phyloP scores from a whole-genome alignment of 1,284 basidiomycete genomes.

The Sporisorium scitamineum region DNA sequence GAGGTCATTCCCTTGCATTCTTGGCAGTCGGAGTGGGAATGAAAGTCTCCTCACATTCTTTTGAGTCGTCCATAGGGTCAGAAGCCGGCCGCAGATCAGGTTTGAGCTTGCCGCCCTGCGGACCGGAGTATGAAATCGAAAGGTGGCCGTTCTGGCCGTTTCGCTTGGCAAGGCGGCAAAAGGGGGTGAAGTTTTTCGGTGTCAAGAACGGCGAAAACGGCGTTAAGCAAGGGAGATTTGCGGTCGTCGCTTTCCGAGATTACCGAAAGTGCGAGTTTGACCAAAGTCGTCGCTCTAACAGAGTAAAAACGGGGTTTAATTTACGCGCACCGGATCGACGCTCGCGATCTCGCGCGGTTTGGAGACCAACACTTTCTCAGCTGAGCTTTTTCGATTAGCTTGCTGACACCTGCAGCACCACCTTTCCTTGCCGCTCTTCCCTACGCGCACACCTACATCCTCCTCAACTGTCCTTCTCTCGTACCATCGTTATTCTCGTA shows the following conservation, averaged over 20 bases:
- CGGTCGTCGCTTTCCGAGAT: background rate
- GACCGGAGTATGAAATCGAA: conserved; percentile 4
- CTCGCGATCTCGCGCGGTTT: background rate
- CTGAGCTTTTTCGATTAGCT: conserved; percentile 6
- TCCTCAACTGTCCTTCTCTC: background rate
- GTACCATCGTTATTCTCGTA: too few species aligned
- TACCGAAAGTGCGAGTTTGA: background rate
- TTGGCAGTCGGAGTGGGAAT: conserved; percentile 1
- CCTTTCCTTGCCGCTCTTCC: background rate
- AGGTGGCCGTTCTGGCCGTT: too few species aligned
- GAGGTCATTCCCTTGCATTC: conserved; percentile 1
- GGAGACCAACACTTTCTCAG: conserved; percentile 33
- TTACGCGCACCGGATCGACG: background rate
- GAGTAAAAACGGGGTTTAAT: background rate
- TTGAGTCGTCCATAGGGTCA: background rate
- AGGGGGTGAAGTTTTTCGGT: background rate
- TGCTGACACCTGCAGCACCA: conserved; percentile 8
- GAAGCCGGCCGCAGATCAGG: background rate
- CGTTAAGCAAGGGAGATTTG: background rate
- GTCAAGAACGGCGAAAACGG: conserved; percentile 1
- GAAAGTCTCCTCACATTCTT: background rate
- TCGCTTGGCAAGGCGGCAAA: conserved; percentile 1
- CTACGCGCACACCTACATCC: background rate
- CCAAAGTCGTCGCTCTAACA: background rate
- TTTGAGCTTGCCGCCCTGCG: background rate